Evolutionary conservation across 495 filamentous ascomycete species (phyloP), one percentile per base, ranked within the genome.

Genomic region (Hypomontagnella monticulosa): DNA sequence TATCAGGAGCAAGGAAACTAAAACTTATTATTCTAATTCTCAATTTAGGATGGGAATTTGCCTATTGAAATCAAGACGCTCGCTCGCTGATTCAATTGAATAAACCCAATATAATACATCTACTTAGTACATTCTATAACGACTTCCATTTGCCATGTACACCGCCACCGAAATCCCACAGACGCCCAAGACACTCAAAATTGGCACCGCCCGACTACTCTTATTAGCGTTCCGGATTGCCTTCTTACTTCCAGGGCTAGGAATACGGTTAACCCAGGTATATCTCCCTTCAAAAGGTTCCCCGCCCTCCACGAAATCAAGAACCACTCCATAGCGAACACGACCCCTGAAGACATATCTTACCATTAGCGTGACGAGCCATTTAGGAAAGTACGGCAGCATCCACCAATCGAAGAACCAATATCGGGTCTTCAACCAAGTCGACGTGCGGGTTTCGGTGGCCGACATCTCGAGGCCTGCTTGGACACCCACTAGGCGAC

Each of bases 261-360:
- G 41, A 11, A 67, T 53, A 20, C 52, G 57, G 27, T 67, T 7
- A 0, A 48, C 20, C 64, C 64, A 67, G 34, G 57, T 38, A 16
- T 53, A 11, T 3, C 18, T 61, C 1, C 51, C 57, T 10, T 41
- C 32, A 11, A 61, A 41, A 27, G 52, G 47, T 47, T 67, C 64
- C 10, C 61, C 58, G 20, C 58, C 64, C 10, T 57, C 64, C 16
- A 57, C 1, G 23, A 61, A 67, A 11, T 67, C 47, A 9, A 67
- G 64, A 12, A 67, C 46, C 14, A 34, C 11, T 20, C 44, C 64
- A 12, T 32, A 36, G 40, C 47, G 20, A 33, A 50, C 12, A 7
- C 23, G 6, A 5, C 16, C 16, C 3, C 23, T 36, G 0, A 42
- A 8, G 4, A 34, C 6, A 10, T 12, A 9, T 3, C 16, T 41